Evolutionary conservation across 306 rosid genomes (phyloP), one percentile per base, ranked within the genome.

Genomic region (Lathyrus oleraceus): DNA sequence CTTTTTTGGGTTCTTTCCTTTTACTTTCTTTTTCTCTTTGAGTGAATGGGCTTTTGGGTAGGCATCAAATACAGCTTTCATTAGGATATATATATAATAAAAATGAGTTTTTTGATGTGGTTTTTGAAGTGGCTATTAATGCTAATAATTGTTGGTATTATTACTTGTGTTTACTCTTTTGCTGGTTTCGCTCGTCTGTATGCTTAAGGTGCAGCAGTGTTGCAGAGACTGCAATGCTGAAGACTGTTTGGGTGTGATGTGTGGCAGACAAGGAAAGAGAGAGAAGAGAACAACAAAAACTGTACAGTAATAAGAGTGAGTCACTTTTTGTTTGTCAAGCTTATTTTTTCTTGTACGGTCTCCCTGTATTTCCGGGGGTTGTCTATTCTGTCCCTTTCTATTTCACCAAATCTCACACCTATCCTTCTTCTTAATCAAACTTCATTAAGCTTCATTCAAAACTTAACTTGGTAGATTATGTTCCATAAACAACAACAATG

Each of bases 361-460:
- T 35, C 87, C 93, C 93, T 83, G 86, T 78, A 84, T 91, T 85
- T 87, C 71, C 96, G 96, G 96, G 82, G 93, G 89, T 85, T 88
- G 97, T 87, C 93, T 82, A 87, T 85, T 85, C 82, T 88, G 93
- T 88, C 96, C 91, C 86, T 86, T 73, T 88, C 81, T 79, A 74
- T 89, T 78, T 76, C 81, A 63, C 76, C 85, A 87, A 87, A 76
- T 87, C 87, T 80, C 95, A 82, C 85, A 69, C 72, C 3, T 79
- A 81, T 70, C 87, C 69, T 39, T 75, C 35, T 69, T 43, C 71
- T 66, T 59, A 44, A 44, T 35, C 39, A 35, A 7, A 7, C 2
- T 35, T 35, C 0, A 35, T 35, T 35, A 35, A 35, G 39, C 10
- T 35, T 35, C 0, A 1, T 35, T 8, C 0, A 32, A 1, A 32